Conservation (phyloP, 2,329 filamentous ascomycete species). For the Ceratocystis ficicola region DNA sequence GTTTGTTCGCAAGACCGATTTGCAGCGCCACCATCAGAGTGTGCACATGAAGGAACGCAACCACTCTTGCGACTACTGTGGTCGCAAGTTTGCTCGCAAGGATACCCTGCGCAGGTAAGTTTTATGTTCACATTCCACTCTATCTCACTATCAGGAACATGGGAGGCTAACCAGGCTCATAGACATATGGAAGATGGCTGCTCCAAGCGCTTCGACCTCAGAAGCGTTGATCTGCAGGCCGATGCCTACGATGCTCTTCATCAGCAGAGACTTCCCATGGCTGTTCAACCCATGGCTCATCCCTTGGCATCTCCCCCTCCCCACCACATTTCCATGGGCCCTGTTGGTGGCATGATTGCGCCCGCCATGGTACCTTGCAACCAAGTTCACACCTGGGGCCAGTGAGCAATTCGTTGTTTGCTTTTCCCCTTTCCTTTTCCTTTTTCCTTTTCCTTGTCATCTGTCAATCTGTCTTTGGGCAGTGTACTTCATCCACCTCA, state of each 20-base stretch:
- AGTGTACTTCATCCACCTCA: conserved; percentile 5
- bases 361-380: conserved; percentile 1
- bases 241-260: conserved; percentile 26
- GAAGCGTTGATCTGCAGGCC: conserved; percentile 37
- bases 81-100: conserved; percentile 61
- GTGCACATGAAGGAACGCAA: conserved; percentile 65
- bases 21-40: conserved; percentile 49
- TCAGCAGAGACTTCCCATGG: conserved; percentile 16
- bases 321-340: conserved; percentile 15
- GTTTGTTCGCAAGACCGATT: conserved; percentile 74
- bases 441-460: conserved; percentile 1
- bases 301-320: conserved; percentile 10
- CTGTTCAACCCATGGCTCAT: conserved; percentile 7
- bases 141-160: background rate
- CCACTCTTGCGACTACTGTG: conserved; percentile 59
- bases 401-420: background rate
- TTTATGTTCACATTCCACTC: background rate
- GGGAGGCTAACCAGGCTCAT: conserved; percentile 12
- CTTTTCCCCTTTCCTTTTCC: background rate
- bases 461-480: background rate
- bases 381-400: conserved; percentile 14
- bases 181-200: conserved; percentile 71
- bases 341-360: conserved; percentile 13
- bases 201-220: conserved; percentile 51
- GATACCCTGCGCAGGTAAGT: conserved; percentile 68